A percentile compares a stretch with the other conserved stretches of the same genome.
Evolutionary conservation across 2,329 filamentous ascomycete genomes (phyloP).

Genomic region (Periconia digitata): DNA sequence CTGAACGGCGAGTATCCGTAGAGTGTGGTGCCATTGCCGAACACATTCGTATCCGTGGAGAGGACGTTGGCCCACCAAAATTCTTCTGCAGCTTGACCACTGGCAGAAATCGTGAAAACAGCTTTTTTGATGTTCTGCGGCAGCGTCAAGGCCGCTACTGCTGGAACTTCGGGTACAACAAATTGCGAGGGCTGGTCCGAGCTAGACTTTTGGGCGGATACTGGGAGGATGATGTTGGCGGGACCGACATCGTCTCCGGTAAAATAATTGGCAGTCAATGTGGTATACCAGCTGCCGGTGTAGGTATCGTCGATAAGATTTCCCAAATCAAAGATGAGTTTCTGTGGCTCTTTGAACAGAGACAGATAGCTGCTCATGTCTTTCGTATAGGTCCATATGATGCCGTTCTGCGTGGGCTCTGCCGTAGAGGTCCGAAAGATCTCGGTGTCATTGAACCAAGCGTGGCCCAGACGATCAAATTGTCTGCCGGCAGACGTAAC

Average conservation of each 20-base stretch:
- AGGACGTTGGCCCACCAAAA: slow-evolving; percentile 85
- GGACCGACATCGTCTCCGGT: slow-evolving; percentile 48
- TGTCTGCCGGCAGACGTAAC: slow-evolving; percentile 71
- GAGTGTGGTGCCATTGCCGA: slow-evolving; percentile 59
- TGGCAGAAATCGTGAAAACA: slow-evolving; percentile 74
- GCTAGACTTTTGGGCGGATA: slow-evolving; percentile 57
- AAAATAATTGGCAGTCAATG: slow-evolving; percentile 73
- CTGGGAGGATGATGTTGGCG: slow-evolving; percentile 68
- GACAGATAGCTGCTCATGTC: slow-evolving; percentile 73
- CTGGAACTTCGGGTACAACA: slow-evolving; percentile 63
- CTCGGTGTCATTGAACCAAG: slow-evolving; percentile 77
- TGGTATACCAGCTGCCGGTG: slow-evolving; percentile 73
- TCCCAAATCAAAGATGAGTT: slow-evolving; percentile 76
- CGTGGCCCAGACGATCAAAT: slow-evolving; percentile 72
- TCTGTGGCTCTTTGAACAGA: slow-evolving; percentile 70
- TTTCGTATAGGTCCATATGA: slow-evolving; percentile 75
- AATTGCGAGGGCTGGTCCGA: slow-evolving; percentile 65
- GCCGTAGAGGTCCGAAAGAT: slow-evolving; percentile 84
- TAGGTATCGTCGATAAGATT: slow-evolving; percentile 70
- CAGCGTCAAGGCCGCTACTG: slow-evolving; percentile 61
- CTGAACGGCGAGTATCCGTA: slow-evolving; percentile 73
- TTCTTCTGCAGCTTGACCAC: slow-evolving; percentile 74
- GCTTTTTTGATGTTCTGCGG: slow-evolving; percentile 69
- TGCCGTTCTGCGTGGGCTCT: slow-evolving; percentile 71
- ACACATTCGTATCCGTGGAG: slow-evolving; percentile 61